Evolutionary conservation across 192 early-diverging fungal genomes (phyloP), one percentile per base, ranked within the genome.

Genomic region (Podila verticillata): DNA sequence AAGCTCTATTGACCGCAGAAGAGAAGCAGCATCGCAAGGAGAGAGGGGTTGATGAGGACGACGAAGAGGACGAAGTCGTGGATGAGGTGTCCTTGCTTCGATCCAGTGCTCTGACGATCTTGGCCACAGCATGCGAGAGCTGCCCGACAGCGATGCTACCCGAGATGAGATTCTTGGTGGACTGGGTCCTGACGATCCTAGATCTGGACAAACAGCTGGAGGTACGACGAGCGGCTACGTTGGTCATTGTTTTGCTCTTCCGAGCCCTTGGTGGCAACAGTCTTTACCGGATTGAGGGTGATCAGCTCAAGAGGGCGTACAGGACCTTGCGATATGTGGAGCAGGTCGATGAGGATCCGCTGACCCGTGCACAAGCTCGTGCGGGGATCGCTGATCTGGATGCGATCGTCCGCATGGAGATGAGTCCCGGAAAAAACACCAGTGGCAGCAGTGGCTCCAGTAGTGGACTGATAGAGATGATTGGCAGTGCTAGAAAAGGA

Each of bases 331-430:
- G 87, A 26, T 89, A 91, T 57, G 78, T 93, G 28, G 89, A 89
- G 63, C 84, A 87, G 8, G 87, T 84, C 0, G 95, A 97, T 67
- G 44, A 81, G 2, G 96, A 97, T 75, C 87, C 93, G 35, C 64
- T 96, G 36, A 90, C 89, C 26, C 81, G 90, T 47, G 75, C 88
- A 56, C 92, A 97, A 57, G 93, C 95, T 9, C 83, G 91, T 36
- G 70, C 89, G 17, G 93, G 89, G 0, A 77, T 95, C 32, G 89
- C 84, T 34, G 95, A 95, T 34, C 71, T 96, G 36, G 87, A 90
- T 71, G 87, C 82, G 0, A 83, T 89, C 17, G 80, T 93, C 70
- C 80, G 91, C 26, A 64, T 22, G 44, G 77, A 72, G 54, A 64
- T 80, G 56, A 28, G 60, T 7, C 47, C 75, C 17, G 51, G 24